Evolutionary conservation across 1,284 basidiomycete genomes (phyloP).

Genomic region (Sporisorium scitamineum): DNA sequence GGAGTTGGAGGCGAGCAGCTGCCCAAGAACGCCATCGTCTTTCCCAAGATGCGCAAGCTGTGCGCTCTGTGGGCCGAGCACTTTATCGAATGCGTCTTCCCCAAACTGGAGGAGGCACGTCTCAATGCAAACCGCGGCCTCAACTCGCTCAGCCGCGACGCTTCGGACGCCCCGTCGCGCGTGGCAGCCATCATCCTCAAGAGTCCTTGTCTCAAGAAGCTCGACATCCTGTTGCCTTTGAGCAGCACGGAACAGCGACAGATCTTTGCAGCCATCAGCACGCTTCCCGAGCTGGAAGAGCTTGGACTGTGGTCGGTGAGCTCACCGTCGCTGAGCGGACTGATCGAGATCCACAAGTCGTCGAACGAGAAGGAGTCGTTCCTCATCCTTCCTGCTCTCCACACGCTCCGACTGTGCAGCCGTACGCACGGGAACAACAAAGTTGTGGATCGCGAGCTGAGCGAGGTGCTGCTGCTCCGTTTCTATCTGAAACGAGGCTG

Average conservation of each 20-base stretch:
- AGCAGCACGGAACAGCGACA: not conserved
- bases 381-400: conserved; percentile 1
- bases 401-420: conserved; percentile 10
- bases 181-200: conserved; percentile 13
- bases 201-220: conserved; percentile 23
- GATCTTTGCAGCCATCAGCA: conserved; percentile 15
- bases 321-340: not conserved
- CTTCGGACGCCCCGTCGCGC: not conserved
- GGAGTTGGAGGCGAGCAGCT: not conserved
- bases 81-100: conserved; percentile 19
- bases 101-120: conserved; percentile 7
- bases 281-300: conserved; percentile 16
- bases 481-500: conserved; percentile 16
- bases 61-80: conserved; percentile 13
- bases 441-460: conserved; percentile 5
- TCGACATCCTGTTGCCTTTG: conserved; percentile 16
- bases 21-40: conserved; percentile 9
- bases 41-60: conserved; percentile 16
- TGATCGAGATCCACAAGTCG: conserved; percentile 1
- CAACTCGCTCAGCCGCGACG: not conserved
- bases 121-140: conserved; percentile 12
- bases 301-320: conserved; percentile 6
- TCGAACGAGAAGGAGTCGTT: not conserved
- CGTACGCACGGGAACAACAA: not conserved
- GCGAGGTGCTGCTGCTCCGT: conserved; percentile 13